phyloP scores from a whole-genome alignment of 371 early-diverging fungal genomes.

The Lichtheimia ramosa region DNA sequence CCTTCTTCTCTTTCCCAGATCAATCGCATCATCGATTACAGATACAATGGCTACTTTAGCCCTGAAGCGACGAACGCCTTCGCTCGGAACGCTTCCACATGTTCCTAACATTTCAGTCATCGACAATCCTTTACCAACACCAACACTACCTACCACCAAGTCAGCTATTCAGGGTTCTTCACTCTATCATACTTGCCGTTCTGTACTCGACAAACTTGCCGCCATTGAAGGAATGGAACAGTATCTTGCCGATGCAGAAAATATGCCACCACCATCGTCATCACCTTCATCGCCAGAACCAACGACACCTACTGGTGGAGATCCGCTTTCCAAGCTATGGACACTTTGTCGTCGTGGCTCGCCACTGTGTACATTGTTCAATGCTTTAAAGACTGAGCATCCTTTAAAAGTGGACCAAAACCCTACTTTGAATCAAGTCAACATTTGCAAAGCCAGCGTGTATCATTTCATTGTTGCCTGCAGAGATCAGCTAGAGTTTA shows the following conservation, averaged over 20 bases:
- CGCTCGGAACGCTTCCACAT: constrained; percentile 21
- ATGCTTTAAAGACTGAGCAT: constrained; percentile 69
- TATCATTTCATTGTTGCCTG: constrained; percentile 80
- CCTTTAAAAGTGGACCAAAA: constrained; percentile 50
- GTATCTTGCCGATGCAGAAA: constrained; percentile 43
- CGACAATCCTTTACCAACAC: constrained; percentile 22
- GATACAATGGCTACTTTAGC: constrained; percentile 28
- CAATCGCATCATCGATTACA: neutral
- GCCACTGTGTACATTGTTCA: constrained; percentile 81
- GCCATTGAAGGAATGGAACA: constrained; percentile 60
- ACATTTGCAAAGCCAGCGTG: constrained; percentile 81
- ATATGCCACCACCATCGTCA: constrained; percentile 10
- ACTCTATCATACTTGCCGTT: constrained; percentile 65
- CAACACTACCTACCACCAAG: constrained; percentile 12
- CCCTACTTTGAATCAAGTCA: constrained; percentile 61
- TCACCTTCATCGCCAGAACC: constrained; percentile 21
- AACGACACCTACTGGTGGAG: constrained; percentile 42
- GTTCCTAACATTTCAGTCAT: constrained; percentile 6
- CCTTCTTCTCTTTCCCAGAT: too few species aligned
- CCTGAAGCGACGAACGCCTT: constrained; percentile 36
- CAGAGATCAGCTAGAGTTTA: constrained; percentile 62
- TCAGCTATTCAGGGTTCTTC: constrained; percentile 37
- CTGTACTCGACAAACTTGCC: constrained; percentile 58
- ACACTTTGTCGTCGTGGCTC: constrained; percentile 85
- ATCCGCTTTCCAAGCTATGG: constrained; percentile 88